Conservation (phyloP, 2,329 filamentous ascomycete species). For the Aspergillus costaricaensis region DNA sequence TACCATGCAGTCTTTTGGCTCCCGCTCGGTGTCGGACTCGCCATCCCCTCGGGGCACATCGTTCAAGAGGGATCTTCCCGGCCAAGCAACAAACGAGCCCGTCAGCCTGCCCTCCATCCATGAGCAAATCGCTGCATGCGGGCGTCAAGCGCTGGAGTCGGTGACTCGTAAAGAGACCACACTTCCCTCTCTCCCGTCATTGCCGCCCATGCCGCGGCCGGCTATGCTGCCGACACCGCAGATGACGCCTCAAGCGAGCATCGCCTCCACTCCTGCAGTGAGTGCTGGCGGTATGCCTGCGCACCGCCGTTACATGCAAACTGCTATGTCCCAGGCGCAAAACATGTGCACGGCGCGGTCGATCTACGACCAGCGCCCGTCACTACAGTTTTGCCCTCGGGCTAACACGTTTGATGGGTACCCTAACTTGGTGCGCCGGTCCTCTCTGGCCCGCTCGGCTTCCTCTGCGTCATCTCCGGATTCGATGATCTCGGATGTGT, state of each 20-base stretch:
- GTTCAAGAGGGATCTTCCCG: constrained; percentile 9
- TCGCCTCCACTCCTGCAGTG: constrained; percentile 62
- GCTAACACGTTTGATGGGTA: constrained; percentile 50
- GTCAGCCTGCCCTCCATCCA: constrained; percentile 24
- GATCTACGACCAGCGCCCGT: constrained; percentile 54
- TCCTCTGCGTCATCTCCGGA: constrained; percentile 61
- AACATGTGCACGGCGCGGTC: constrained; percentile 57
- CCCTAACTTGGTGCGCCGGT: constrained; percentile 51
- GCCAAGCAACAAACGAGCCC: constrained; percentile 24
- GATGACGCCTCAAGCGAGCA: constrained; percentile 59
- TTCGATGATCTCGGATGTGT: constrained; percentile 64
- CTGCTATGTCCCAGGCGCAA: constrained; percentile 60
- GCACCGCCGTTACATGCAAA: constrained; percentile 59
- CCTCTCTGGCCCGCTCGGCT: constrained; percentile 53
- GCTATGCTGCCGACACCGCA: constrained; percentile 62
- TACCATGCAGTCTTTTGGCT: constrained; percentile 29
- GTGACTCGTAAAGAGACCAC: constrained; percentile 46
- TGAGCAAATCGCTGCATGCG: constrained; percentile 36
- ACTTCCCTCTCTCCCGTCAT: constrained; percentile 51
- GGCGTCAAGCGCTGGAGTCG: constrained; percentile 52
- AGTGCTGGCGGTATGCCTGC: constrained; percentile 53
- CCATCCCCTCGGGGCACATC: constrained; percentile 32
- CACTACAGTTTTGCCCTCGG: constrained; percentile 37
- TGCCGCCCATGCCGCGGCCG: constrained; percentile 56
- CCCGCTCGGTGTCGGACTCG: constrained; percentile 27